Conservation (phyloP, 148 eudicot species). For the Agrostemma githago region DNA sequence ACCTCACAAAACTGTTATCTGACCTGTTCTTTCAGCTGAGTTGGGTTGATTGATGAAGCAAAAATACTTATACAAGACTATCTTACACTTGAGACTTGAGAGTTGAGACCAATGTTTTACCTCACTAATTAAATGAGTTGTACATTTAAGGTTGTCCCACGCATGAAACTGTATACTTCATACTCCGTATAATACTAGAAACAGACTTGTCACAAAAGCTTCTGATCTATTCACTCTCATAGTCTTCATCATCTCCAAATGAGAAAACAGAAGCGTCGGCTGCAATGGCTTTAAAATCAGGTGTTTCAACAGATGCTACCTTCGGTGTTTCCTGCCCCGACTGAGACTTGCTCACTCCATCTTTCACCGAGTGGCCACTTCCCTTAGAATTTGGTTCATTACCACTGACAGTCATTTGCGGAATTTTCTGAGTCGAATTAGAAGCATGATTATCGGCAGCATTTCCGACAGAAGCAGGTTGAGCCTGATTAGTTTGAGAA, state of each 20-base stretch:
- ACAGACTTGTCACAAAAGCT: neutral
- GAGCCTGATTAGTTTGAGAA: conserved; percentile 30
- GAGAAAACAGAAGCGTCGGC: conserved; percentile 98
- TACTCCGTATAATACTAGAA: neutral
- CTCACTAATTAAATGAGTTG: too few relatives aligned
- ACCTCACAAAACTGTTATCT: neutral
- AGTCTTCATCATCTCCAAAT: conserved; percentile 91
- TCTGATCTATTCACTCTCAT: conserved; percentile 57
- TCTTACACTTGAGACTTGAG: too few relatives aligned
- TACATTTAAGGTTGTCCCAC: too few relatives aligned
- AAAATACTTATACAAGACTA: too few relatives aligned
- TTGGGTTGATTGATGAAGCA: neutral
- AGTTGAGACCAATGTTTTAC: too few relatives aligned
- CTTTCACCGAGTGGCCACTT: conserved; percentile 7
- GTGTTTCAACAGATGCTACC: conserved; percentile 34
- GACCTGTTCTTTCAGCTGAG: neutral
- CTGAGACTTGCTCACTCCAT: conserved; percentile 19
- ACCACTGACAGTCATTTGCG: conserved; percentile 38
- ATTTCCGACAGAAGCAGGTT: conserved; percentile 22
- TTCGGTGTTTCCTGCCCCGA: conserved; percentile 32
- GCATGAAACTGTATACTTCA: neutral
- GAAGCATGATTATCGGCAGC: conserved; percentile 26
- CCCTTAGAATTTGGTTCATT: conserved; percentile 32
- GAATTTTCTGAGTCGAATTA: conserved; percentile 36
- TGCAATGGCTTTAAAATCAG: conserved; percentile 86